Evolutionary conservation across 805 yeast species (phyloP).

Genomic region (Brettanomyces bruxellensis): DNA sequence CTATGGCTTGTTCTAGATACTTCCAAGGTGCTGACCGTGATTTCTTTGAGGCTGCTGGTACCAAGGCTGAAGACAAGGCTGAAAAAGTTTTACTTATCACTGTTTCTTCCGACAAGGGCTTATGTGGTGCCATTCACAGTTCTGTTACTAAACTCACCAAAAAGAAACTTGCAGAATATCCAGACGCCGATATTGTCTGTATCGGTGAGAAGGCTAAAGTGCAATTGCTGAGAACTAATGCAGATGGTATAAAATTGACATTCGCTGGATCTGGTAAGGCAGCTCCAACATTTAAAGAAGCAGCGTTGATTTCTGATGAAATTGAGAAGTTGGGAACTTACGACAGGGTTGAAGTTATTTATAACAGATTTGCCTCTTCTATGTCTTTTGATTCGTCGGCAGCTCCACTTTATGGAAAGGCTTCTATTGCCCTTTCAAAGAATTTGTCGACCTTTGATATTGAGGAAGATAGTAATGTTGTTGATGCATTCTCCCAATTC

Average conservation of each 20-base stretch:
- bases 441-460: constrained; percentile 76
- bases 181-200: constrained; percentile 71
- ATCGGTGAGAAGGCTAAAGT: constrained; percentile 92
- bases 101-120: constrained; percentile 93
- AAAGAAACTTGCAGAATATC: constrained; percentile 47
- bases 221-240: constrained; percentile 79
- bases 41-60: constrained; percentile 76
- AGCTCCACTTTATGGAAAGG: constrained; percentile 58
- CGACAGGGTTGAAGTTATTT: constrained; percentile 70
- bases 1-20: constrained; percentile 80
- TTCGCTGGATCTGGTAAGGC: constrained; percentile 94
- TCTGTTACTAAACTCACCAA: constrained; percentile 88
- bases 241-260: constrained; percentile 58
- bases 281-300: constrained; percentile 90
- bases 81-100: constrained; percentile 73
- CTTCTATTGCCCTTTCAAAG: constrained; percentile 74
- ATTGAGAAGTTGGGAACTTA: constrained; percentile 61
- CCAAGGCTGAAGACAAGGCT: constrained; percentile 38
- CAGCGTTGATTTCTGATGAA: constrained; percentile 81
- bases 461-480: constrained; percentile 58
- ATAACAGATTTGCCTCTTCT: constrained; percentile 81
- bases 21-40: constrained; percentile 74
- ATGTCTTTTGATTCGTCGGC: constrained; percentile 83
- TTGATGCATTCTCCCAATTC: constrained; percentile 71
- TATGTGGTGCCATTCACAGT: constrained; percentile 97